Evolutionary conservation across 1,139 yeast genomes (phyloP).

Genomic region (Nakaseomyces sp.): DNA sequence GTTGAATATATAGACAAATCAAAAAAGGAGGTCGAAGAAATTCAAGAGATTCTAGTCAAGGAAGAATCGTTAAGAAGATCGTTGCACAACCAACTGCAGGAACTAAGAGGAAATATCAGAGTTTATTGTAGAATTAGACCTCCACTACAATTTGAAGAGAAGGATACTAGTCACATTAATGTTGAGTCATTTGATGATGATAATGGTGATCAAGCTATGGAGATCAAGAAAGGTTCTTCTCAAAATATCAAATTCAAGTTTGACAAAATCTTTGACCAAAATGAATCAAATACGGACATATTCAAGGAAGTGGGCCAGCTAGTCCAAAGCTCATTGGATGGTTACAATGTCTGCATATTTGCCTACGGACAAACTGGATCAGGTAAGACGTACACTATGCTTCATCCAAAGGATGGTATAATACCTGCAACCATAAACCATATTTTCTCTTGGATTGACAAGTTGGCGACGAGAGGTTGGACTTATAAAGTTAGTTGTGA

Average conservation of each 20-base stretch:
- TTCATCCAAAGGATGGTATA: slow-evolving; percentile 63
- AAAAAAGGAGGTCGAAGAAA: slow-evolving; percentile 23
- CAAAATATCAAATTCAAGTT: slow-evolving; percentile 44
- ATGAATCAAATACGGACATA: slow-evolving; percentile 48
- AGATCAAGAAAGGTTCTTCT: slow-evolving; percentile 22
- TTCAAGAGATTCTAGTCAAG: slow-evolving; percentile 32
- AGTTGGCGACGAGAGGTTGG: slow-evolving; percentile 55
- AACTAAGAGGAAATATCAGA: slow-evolving; percentile 82
- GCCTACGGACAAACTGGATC: slow-evolving; percentile 99
- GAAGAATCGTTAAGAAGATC: slow-evolving; percentile 54
- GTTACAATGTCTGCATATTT: slow-evolving; percentile 85
- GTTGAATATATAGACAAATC: slow-evolving; percentile 27
- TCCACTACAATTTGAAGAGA: slow-evolving; percentile 26
- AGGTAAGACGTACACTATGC: slow-evolving; percentile 92
- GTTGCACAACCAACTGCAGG: slow-evolving; percentile 71
- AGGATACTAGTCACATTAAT: slow-evolving; percentile 34
- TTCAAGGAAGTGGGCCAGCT: slow-evolving; percentile 82
- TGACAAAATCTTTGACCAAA: slow-evolving; percentile 65
- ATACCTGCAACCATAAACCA: slow-evolving; percentile 70
- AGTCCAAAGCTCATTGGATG: slow-evolving; percentile 84
- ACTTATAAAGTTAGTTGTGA: slow-evolving; percentile 58
- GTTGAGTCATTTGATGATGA: slow-evolving; percentile 45
- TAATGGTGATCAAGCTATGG: slow-evolving; percentile 34
- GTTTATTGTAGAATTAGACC: slow-evolving; percentile 88
- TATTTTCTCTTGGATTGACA: slow-evolving; percentile 54